Evolutionary conservation across 2,329 filamentous ascomycete genomes (phyloP), one percentile per base, ranked within the genome.

Genomic region (Sporothrix phasma): DNA sequence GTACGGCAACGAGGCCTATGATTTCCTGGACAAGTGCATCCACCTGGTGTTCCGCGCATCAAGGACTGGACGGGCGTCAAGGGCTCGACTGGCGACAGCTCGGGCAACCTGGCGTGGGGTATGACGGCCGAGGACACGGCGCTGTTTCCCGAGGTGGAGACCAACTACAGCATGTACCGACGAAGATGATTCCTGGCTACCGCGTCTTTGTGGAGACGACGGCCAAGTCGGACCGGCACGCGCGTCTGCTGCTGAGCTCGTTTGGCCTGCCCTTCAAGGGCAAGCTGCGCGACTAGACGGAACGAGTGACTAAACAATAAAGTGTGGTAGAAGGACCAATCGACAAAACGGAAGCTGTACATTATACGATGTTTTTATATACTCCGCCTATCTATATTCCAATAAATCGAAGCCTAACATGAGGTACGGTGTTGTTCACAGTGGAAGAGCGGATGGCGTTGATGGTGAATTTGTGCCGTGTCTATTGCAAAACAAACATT

Each of bases 21-120:
- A 97, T 74, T 97, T 99, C 74, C 73, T 99, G 51, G 89, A 93
- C 72, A 96, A 96, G 79, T 80, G 92, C 69, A 81, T 97, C 63
- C 91, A 96, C 73, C 80, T 97, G 8, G 92, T 99, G 5, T 82
- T 97, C 94, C 94, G 45, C 89, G 87, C 72, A 95, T 99, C 76
- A 99, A 97, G 81, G 94, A 99, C 70, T 99, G 91, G 89, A 85
- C 84, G 64, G 94, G 94, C 22, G 72, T 85, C 64, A 73, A 76
- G 69, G 80, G 74, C 37, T 84, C 79, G 49, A 90, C 90, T 45
- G 94, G 94, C 72, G 94, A 99, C 74, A 87, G 86, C 72, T 88
- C 88, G 67, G 94, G 94, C 43, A 97, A 97, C 75, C 82, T 99
- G 69, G 82, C 81, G 10, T 93, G 92, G 74, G 94, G 94, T 69